These are phyloP conservation scores for Talaromyces sp. DNA, from an alignment of 2,329 filamentous ascomycete species.

Conservation along the genomic window DNA sequence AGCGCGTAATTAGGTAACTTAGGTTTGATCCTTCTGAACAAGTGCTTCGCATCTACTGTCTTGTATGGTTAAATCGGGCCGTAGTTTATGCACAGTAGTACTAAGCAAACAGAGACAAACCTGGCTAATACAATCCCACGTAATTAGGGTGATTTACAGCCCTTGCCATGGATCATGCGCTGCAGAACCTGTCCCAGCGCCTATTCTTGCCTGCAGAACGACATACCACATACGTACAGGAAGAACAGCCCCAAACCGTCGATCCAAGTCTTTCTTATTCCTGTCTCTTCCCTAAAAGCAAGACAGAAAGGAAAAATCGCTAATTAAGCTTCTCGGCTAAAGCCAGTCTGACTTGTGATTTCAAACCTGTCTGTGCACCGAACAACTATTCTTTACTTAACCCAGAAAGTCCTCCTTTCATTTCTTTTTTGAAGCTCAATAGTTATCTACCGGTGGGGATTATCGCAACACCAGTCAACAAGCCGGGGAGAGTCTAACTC, in stretches of 20 bases:
- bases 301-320: neutral
- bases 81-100: neutral
- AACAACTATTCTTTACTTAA: constrained; percentile 1
- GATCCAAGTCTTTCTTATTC: neutral
- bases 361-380: neutral
- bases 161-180: neutral
- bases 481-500: neutral
- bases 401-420: neutral
- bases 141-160: neutral
- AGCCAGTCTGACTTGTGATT: neutral
- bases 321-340: neutral
- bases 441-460: neutral
- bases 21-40: neutral
- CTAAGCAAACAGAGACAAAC: neutral
- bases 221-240: neutral
- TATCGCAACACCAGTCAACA: neutral
- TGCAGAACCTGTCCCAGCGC: neutral
- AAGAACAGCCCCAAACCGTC: neutral
- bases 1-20: neutral
- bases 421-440: neutral
- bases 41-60: neutral
- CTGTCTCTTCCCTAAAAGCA: neutral
- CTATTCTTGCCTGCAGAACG: neutral
- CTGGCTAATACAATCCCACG: neutral
- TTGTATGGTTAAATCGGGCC: neutral